Base-by-base conservation (phyloP, 1,284 basidiomycete species). In the Leccinum fuscescens region DNA sequence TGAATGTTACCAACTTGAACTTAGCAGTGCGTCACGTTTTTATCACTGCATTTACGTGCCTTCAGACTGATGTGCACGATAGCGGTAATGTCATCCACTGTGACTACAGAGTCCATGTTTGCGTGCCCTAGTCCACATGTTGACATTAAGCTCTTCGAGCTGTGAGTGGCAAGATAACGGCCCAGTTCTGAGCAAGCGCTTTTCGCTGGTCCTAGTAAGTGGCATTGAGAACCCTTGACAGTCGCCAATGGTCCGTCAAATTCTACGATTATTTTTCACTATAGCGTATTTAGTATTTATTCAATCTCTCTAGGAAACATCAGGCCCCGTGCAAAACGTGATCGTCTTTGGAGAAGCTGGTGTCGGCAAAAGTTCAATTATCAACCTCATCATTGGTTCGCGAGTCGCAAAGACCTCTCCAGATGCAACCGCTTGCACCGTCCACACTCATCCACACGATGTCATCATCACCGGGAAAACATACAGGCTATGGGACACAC, bases 401-500 rank as follows among this genome's bases (percentile, higher is more conserved):
- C 52, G 58, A 33, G 56, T 61, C 17, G 74, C 73, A 50, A 57
- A 59, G 58, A 73, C 66, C 14, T 76, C 74, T 33, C 15, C 70
- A 5, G 70, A 74, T 35, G 70, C 63, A 27, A n/a, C 62, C 6
- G 60, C 69, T 14, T 76, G 71, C 49, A 76, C 71, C 5, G 56
- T 59, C 24, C 68, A 65, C 42, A 62, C 59, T 17, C 51, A 59
- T 6, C 17, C 55, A 17, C 65, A 74, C 55, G 58, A 72, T 11
- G 60, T 68, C 6, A 54, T 33, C 29, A 66, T 73, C 44, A 14
- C 54, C 3, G 68, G 55, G 17, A 63, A 55, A 33, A 57, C 42
- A 11, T 74, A 68, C 59, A 66, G 46, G 50, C n/a, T 75, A 35
- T 76, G 73, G 72, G 74, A 76, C 62, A 75, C 70, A 7, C 46